phyloP scores from a whole-genome alignment of 257 asterid species.

The Solanum chaucha region DNA sequence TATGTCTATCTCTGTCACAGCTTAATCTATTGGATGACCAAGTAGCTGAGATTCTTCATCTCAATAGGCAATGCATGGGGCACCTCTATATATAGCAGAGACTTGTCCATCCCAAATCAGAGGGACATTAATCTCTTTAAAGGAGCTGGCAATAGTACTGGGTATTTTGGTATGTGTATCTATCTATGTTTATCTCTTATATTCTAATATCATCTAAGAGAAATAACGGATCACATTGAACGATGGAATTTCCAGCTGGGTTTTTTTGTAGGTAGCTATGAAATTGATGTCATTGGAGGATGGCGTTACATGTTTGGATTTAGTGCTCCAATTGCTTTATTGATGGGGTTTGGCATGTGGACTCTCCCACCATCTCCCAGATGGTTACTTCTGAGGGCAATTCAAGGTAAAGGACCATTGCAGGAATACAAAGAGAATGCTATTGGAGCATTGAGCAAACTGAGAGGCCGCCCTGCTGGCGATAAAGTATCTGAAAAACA shows the following conservation, averaged over 20 bases:
- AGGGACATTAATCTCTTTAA: slow-evolving; percentile 88
- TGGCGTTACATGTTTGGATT: slow-evolving; percentile 95
- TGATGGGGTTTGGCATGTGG: slow-evolving; percentile 90
- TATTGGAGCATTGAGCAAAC: slow-evolving; percentile 50
- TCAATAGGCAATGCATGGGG: slow-evolving; percentile 97
- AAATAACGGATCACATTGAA: slow-evolving; percentile 4
- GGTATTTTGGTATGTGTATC: slow-evolving; percentile 65
- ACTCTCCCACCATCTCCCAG: slow-evolving; percentile 97
- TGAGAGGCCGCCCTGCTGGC: slow-evolving; percentile 69
- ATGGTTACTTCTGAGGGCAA: slow-evolving; percentile 91
- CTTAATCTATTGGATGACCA: neutral
- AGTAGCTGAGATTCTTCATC: neutral
- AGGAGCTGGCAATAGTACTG: slow-evolving; percentile 92
- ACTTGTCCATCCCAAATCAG: slow-evolving; percentile 94
- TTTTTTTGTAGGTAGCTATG: slow-evolving; percentile 67
- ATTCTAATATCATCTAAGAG: neutral
- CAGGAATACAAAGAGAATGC: slow-evolving; percentile 89
- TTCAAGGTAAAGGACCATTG: slow-evolving; percentile 78
- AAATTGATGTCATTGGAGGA: slow-evolving; percentile 78
- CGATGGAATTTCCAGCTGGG: slow-evolving; percentile 53
- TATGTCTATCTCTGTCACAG: neutral
- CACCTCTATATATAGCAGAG: slow-evolving; percentile 96
- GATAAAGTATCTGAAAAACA: slow-evolving; percentile 65
- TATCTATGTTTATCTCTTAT: neutral
- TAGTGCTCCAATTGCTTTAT: slow-evolving; percentile 76